phyloP scores from a whole-genome alignment of 345 rosid genomes.

The Populus nigra region DNA sequence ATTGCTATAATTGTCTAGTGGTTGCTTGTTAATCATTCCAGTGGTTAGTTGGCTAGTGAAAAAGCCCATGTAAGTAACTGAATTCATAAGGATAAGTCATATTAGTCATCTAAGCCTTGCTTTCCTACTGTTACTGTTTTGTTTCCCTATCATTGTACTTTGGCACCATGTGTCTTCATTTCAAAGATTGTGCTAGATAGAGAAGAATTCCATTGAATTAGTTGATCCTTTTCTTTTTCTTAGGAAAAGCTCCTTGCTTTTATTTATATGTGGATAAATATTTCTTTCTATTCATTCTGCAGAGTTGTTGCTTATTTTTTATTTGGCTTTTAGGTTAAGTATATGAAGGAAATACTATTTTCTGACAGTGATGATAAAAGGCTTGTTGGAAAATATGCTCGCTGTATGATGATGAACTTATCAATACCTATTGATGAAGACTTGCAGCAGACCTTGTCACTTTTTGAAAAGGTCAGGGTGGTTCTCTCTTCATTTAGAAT shows the following conservation, averaged over 20 bases:
- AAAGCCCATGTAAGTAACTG: no score
- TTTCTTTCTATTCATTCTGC: not conserved
- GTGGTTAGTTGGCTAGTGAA: no score
- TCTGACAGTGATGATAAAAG: constrained; percentile 58
- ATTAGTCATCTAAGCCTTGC: no score
- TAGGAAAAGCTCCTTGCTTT: not conserved
- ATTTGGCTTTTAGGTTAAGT: constrained; percentile 73
- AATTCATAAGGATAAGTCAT: no score
- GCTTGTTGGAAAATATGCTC: constrained; percentile 51
- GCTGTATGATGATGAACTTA: constrained; percentile 69
- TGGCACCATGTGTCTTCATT: not conserved
- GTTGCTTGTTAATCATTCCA: no score
- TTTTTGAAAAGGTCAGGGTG: constrained; percentile 75
- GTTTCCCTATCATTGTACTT: not conserved
- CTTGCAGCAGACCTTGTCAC: constrained; percentile 76
- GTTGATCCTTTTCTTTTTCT: no score
- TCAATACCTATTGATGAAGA: constrained; percentile 79
- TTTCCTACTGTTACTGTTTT: not conserved
- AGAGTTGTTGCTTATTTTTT: constrained; percentile 42
- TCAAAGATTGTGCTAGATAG: not conserved
- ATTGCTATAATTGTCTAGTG: no score
- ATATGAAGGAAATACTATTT: constrained; percentile 76
- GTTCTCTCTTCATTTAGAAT: not conserved
- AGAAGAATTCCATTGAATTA: not conserved
- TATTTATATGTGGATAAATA: not conserved